Percentiles rank a stretch among this genome's conserved stretches.
Evolutionary conservation across 305 asterid species (phyloP).

Genomic region (Fraxinus albicans): DNA sequence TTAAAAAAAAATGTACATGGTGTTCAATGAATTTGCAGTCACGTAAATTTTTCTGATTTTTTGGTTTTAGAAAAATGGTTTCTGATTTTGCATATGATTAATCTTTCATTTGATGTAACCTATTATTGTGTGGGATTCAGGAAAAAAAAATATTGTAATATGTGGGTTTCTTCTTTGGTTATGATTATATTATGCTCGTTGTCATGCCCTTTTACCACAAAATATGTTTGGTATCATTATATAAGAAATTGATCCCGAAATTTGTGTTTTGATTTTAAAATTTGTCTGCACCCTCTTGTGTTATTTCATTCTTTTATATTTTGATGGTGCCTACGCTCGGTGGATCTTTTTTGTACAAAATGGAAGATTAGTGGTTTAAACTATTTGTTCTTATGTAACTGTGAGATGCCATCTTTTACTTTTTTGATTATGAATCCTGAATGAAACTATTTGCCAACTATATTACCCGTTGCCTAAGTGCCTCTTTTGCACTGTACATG

Average conservation of each 20-base stretch:
- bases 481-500: not conserved
- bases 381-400: not conserved
- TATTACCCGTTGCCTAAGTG: not conserved
- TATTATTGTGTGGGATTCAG: not conserved
- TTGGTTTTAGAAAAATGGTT: not conserved
- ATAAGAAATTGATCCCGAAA: not conserved
- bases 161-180: not conserved
- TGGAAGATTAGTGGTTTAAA: not conserved
- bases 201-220: not conserved
- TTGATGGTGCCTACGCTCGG: not conserved
- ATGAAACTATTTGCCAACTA: not conserved
- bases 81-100: not conserved
- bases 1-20: not conserved
- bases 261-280: not conserved
- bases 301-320: not conserved
- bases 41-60: not conserved
- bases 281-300: not conserved
- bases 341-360: not conserved
- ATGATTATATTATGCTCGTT: not conserved
- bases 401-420: not conserved
- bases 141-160: not conserved
- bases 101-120: not conserved
- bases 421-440: not conserved
- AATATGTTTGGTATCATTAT: not conserved
- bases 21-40: not conserved